Percentiles rank a stretch among this genome's conserved stretches.
phyloP scores from a whole-genome alignment of 352 stramenopile genomes.

The Phytophthora lateralis region DNA sequence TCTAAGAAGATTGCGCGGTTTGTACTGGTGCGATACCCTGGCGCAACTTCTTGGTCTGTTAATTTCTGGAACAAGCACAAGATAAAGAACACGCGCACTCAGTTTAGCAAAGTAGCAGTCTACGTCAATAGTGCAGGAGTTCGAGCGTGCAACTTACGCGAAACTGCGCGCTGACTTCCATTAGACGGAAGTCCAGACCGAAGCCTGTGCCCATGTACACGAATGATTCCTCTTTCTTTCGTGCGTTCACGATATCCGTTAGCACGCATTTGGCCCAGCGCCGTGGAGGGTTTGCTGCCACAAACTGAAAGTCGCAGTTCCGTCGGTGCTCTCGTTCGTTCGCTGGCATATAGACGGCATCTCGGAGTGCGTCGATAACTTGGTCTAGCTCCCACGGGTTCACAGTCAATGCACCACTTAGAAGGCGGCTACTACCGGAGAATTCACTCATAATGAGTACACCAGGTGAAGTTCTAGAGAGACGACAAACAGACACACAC shows the following conservation, averaged over 20 bases:
- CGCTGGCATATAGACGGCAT: slow-evolving; percentile 74
- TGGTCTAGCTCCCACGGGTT: slow-evolving; percentile 97
- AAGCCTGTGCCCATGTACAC: slow-evolving; percentile 94
- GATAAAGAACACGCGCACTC: background rate
- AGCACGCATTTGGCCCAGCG: slow-evolving; percentile 80
- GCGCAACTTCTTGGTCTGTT: slow-evolving; percentile 62
- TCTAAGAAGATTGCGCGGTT: slow-evolving; percentile 97
- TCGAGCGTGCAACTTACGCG: slow-evolving; percentile 47
- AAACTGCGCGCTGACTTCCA: slow-evolving; percentile 95
- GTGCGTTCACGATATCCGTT: slow-evolving; percentile 76
- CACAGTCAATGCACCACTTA: slow-evolving; percentile 95
- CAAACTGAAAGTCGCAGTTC: slow-evolving; percentile 82
- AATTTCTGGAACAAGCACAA: slow-evolving; percentile 56
- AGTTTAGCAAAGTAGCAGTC: background rate
- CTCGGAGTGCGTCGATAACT: slow-evolving; percentile 68
- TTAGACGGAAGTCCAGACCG: slow-evolving; percentile 95
- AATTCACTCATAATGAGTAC: slow-evolving; percentile 98
- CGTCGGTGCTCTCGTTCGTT: slow-evolving; percentile 76
- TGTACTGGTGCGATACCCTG: slow-evolving; percentile 70
- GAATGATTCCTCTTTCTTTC: slow-evolving; percentile 79
- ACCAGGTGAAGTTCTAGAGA: slow-evolving; percentile 63
- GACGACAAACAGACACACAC: background rate
- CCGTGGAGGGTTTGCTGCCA: slow-evolving; percentile 65
- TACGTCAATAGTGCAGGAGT: background rate
- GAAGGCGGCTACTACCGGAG: slow-evolving; percentile 93